A percentile compares a stretch with the other conserved stretches of the same genome.
phyloP scores from a whole-genome alignment of 345 rosid genomes.

The Hypericum perforatum region DNA sequence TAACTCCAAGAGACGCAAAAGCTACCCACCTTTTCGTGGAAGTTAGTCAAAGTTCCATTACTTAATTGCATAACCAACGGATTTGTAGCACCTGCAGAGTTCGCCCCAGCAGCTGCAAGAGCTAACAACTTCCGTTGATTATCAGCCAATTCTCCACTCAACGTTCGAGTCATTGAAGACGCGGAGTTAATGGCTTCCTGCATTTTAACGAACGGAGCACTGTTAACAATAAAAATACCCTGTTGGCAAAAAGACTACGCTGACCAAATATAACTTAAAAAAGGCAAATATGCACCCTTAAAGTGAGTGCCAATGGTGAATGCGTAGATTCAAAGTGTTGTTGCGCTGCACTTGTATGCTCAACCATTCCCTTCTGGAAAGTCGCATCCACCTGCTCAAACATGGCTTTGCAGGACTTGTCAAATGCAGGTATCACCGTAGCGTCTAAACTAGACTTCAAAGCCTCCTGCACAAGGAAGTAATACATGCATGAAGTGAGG shows the following conservation, averaged over 20 bases:
- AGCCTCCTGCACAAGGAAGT: conserved; percentile 39
- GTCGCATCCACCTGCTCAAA: conserved; percentile 82
- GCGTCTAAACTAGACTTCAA: conserved; percentile 61
- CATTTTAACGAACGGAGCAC: conserved; percentile 7
- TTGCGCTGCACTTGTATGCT: conserved; percentile 65
- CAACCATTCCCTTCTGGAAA: conserved; percentile 67
- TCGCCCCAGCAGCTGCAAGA: conserved; percentile 61
- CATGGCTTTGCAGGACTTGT: conserved; percentile 80
- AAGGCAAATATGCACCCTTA: conserved; percentile 42
- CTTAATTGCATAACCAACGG: conserved; percentile 46
- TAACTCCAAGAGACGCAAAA: not conserved
- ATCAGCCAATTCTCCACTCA: conserved; percentile 75
- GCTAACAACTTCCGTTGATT: conserved; percentile 60
- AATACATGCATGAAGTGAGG: no score
- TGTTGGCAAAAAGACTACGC: no score
- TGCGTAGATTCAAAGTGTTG: conserved; percentile 63
- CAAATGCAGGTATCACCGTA: conserved; percentile 79
- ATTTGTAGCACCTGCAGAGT: conserved; percentile 32
- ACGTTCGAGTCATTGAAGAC: conserved; percentile 49
- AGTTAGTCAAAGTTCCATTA: conserved; percentile 54
- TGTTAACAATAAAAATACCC: no score
- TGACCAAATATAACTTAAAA: not conserved
- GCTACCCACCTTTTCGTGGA: conserved; percentile 49
- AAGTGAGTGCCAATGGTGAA: conserved; percentile 58
- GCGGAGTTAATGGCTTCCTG: conserved; percentile 78